These are phyloP conservation scores for Reutealis trisperma DNA, from an alignment of 345 rosid species.

Conservation along the genomic window DNA sequence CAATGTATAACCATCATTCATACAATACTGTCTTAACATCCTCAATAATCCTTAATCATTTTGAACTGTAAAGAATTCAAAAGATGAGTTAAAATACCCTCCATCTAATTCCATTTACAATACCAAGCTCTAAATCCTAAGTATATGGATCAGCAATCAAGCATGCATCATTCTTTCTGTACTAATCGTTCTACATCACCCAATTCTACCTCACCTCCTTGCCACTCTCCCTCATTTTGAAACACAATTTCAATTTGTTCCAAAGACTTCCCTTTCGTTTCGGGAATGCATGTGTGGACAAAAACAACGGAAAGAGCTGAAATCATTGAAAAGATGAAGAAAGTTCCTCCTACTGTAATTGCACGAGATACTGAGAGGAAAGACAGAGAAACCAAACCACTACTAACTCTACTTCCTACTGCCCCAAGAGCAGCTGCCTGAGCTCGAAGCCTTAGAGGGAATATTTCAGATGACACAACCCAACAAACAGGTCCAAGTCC, in stretches of 20 bases:
- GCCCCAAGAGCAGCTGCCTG: constrained; percentile 29
- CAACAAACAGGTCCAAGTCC: constrained; percentile 36
- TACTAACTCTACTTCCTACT: constrained; percentile 31
- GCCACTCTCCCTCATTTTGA: constrained; percentile 19
- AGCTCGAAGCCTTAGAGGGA: constrained; percentile 32
- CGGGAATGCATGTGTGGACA: constrained; percentile 28
- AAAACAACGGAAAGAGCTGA: constrained; percentile 29
- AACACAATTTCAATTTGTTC: constrained; percentile 38
- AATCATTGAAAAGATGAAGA: constrained; percentile 34
- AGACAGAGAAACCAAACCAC: constrained; percentile 26
- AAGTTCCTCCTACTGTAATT: constrained; percentile 31
- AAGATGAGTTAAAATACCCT: not conserved
- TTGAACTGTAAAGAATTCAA: not conserved
- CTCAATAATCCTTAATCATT: not conserved
- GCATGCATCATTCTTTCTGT: constrained; percentile 9
- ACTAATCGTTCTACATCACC: constrained; percentile 17
- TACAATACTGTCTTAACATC: not conserved
- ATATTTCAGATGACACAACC: constrained; percentile 34
- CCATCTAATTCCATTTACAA: not conserved
- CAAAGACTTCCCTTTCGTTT: constrained; percentile 46
- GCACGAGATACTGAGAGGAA: constrained; percentile 28
- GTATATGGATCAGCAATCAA: not conserved
- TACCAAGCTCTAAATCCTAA: not conserved
- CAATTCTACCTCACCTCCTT: constrained; percentile 22
- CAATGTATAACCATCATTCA: not conserved